A percentile compares a stretch with the other conserved stretches of the same genome.
These are phyloP conservation scores for Meira miltonrushii DNA, from an alignment of 1,284 basidiomycete genomes.

Conservation along the genomic window DNA sequence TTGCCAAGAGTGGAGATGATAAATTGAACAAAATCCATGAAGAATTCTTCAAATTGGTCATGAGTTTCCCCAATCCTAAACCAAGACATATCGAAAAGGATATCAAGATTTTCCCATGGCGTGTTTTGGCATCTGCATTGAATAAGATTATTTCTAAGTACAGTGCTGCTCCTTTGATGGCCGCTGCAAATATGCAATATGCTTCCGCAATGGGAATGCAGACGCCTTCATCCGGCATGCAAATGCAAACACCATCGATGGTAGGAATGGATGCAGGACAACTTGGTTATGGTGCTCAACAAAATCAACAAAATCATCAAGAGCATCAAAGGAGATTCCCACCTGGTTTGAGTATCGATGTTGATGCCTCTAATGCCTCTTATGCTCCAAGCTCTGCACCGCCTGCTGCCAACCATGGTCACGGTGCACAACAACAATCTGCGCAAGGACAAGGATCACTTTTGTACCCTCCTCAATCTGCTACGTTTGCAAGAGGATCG, in stretches of 20 bases:
- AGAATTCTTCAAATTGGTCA: slow-evolving; percentile 85
- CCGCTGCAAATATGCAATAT: not conserved
- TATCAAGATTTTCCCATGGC: slow-evolving; percentile 95
- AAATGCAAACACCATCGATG: too few relatives aligned
- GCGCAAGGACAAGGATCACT: too few relatives aligned
- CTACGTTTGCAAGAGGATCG: too few relatives aligned
- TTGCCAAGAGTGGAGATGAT: slow-evolving; percentile 57
- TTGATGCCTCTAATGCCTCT: not conserved
- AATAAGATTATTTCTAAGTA: slow-evolving; percentile 94
- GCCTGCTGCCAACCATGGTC: not conserved
- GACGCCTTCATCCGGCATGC: not conserved
- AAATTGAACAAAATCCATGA: slow-evolving; percentile 60
- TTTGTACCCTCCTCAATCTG: too few relatives aligned
- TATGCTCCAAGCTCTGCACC: not conserved
- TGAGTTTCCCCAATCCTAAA: slow-evolving; percentile 89
- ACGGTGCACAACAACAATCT: not conserved
- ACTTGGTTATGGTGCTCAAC: not conserved
- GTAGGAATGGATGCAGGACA: too few relatives aligned
- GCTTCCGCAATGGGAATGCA: not conserved
- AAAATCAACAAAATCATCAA: slow-evolving; percentile 2
- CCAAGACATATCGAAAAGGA: slow-evolving; percentile 97
- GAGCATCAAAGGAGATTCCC: not conserved
- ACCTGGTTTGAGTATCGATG: not conserved
- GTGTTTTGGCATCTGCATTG: slow-evolving; percentile 69
- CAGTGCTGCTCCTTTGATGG: slow-evolving; percentile 20